These are phyloP conservation scores for Medicago lupulina DNA, from an alignment of 306 rosid genomes.

Conservation along the genomic window DNA sequence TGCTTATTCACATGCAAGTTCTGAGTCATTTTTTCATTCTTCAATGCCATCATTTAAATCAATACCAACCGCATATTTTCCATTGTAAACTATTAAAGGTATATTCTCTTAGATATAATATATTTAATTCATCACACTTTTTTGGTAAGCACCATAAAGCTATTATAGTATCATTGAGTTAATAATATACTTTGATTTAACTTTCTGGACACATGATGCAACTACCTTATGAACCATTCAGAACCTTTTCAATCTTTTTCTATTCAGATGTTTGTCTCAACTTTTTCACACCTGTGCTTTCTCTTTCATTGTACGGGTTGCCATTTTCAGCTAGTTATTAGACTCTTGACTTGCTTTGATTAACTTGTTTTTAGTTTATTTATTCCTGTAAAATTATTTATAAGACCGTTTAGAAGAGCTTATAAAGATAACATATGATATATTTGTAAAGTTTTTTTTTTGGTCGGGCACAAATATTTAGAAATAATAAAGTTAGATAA, in stretches of 20 bases:
- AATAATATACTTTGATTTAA: slow-evolving; percentile 7
- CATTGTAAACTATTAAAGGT: slow-evolving; percentile 28
- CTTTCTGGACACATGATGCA: not conserved
- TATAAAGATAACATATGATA: too few species aligned
- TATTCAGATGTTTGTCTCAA: slow-evolving; percentile 9
- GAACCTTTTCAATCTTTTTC: not conserved
- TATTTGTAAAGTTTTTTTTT: too few species aligned
- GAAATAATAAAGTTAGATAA: not conserved
- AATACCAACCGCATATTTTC: slow-evolving; percentile 44
- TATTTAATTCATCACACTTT: not conserved
- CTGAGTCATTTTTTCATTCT: slow-evolving; percentile 48
- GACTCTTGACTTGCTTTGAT: not conserved
- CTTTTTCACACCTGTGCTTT: not conserved
- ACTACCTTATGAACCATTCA: not conserved
- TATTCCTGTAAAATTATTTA: too few species aligned
- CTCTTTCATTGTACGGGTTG: not conserved
- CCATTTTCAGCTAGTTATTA: not conserved
- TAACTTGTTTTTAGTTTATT: too few species aligned
- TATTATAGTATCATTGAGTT: not conserved
- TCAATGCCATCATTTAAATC: slow-evolving; percentile 48
- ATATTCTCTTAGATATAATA: not conserved
- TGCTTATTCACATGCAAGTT: slow-evolving; percentile 52
- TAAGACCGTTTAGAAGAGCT: too few species aligned
- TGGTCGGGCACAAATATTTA: not conserved
- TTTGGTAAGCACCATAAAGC: slow-evolving; percentile 12